phyloP scores from a whole-genome alignment of 2,329 filamentous ascomycete species.

The Ploettnerulaceae sp. region DNA sequence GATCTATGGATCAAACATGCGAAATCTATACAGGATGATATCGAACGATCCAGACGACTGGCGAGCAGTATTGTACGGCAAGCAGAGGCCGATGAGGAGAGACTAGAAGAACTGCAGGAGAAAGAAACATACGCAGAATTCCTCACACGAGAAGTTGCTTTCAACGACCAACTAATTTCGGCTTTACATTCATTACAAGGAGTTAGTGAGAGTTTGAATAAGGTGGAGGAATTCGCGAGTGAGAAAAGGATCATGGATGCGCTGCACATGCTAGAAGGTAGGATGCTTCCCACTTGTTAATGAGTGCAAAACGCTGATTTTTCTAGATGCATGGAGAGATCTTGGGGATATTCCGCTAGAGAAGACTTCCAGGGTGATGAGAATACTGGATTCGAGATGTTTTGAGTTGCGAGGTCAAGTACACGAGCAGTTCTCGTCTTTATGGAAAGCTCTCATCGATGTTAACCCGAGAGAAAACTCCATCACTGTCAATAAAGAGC shows the following conservation, averaged over 20 bases:
- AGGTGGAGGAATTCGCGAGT: slow-evolving; percentile 54
- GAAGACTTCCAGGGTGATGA: slow-evolving; percentile 57
- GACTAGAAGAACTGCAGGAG: slow-evolving; percentile 33
- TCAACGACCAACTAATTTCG: slow-evolving; percentile 51
- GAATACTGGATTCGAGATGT: slow-evolving; percentile 59
- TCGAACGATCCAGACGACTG: slow-evolving; percentile 71
- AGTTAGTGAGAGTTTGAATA: slow-evolving; percentile 56
- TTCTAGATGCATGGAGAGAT: slow-evolving; percentile 49
- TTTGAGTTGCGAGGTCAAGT: slow-evolving; percentile 63
- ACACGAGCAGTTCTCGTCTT: slow-evolving; percentile 58
- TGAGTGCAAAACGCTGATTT: slow-evolving; percentile 15
- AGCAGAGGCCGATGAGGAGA: slow-evolving; percentile 58
- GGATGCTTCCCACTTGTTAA: slow-evolving; percentile 16
- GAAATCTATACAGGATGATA: slow-evolving; percentile 78
- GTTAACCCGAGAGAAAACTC: slow-evolving; percentile 52
- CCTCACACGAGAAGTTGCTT: slow-evolving; percentile 52
- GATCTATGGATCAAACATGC: slow-evolving; percentile 83
- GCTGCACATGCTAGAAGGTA: slow-evolving; percentile 52
- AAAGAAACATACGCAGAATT: slow-evolving; percentile 54
- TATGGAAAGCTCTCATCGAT: slow-evolving; percentile 67
- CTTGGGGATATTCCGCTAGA: slow-evolving; percentile 56
- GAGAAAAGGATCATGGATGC: slow-evolving; percentile 54
- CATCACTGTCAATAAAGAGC: slow-evolving; percentile 45
- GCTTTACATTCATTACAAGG: slow-evolving; percentile 48
- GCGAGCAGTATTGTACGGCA: slow-evolving; percentile 77